A percentile compares a stretch with the other conserved stretches of the same genome.
Evolutionary conservation across 2,329 filamentous ascomycete genomes (phyloP).

Genomic region (Nothophoma quercina): DNA sequence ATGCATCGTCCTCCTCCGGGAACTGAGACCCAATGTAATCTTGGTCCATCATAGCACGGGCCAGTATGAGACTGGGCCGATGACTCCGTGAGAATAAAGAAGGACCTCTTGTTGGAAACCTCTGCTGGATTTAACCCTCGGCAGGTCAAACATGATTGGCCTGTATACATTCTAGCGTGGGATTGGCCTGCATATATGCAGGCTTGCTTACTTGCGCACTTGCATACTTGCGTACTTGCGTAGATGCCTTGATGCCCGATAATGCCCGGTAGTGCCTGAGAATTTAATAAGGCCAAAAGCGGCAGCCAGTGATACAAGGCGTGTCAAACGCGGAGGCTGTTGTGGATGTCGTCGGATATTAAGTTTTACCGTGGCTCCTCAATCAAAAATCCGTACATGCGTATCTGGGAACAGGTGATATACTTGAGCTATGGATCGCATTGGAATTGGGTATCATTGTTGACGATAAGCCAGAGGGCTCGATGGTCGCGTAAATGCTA

Average conservation of each 20-base stretch:
- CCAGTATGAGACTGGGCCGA: not conserved
- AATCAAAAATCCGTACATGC: too few relatives aligned
- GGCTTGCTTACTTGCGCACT: slow-evolving; percentile 11
- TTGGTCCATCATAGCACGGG: not conserved
- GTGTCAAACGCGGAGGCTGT: not conserved
- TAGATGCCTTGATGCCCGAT: slow-evolving; percentile 11
- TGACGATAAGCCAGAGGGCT: not conserved
- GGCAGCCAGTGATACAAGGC: not conserved
- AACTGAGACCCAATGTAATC: not conserved
- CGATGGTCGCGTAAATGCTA: not conserved
- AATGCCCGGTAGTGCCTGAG: slow-evolving; percentile 3
- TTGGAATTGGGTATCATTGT: not conserved
- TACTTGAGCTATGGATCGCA: too few relatives aligned
- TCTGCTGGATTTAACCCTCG: not conserved
- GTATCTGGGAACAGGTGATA: too few relatives aligned
- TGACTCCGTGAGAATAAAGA: not conserved
- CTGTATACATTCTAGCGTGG: not conserved
- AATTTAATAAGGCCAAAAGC: not conserved
- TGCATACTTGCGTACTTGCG: slow-evolving; percentile 17
- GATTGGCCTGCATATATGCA: slow-evolving; percentile 17
- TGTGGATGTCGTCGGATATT: too few relatives aligned
- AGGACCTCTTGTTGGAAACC: not conserved
- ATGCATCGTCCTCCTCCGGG: not conserved
- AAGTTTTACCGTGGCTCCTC: too few relatives aligned
- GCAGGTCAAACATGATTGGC: not conserved